phyloP scores from a whole-genome alignment of 805 yeast genomes.

The Saturnispora bothae region DNA sequence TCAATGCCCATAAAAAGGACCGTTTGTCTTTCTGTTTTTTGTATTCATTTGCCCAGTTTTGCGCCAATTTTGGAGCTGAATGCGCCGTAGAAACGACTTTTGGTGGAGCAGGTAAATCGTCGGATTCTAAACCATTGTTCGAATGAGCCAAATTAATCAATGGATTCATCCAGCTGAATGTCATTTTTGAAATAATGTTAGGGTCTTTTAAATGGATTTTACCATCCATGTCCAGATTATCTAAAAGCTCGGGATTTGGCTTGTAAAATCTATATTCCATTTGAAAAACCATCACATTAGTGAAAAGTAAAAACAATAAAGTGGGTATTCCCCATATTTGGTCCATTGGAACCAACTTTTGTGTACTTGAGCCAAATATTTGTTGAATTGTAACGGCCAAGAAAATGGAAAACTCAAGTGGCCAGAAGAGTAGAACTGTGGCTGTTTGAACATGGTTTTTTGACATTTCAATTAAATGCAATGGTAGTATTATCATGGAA shows the following conservation, averaged over 20 bases:
- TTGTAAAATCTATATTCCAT: constrained; percentile 29
- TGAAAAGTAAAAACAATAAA: constrained; percentile 23
- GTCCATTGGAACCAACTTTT: constrained; percentile 11
- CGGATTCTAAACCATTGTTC: constrained; percentile 26
- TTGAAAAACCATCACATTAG: constrained; percentile 26
- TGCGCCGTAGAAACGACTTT: constrained; percentile 26
- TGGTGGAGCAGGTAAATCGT: constrained; percentile 35
- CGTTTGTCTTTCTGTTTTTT: constrained; percentile 13
- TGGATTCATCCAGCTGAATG: constrained; percentile 87
- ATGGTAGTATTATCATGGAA: constrained; percentile 27
- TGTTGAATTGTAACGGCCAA: constrained; percentile 18
- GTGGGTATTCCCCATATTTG: constrained; percentile 11
- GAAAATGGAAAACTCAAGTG: constrained; percentile 15
- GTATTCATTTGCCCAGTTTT: constrained; percentile 25
- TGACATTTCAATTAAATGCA: constrained; percentile 35
- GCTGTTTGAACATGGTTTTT: constrained; percentile 30
- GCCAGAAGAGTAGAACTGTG: constrained; percentile 34
- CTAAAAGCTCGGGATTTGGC: constrained; percentile 31
- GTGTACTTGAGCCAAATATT: constrained; percentile 20
- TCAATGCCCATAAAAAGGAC: constrained; percentile 26
- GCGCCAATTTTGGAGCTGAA: constrained; percentile 23
- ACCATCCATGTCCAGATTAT: constrained; percentile 13
- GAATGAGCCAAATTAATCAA: constrained; percentile 62
- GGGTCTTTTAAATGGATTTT: constrained; percentile 25
- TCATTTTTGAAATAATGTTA: constrained; percentile 62